Conservation (phyloP, 306 rosid species). For the Erythrophleum fordii region DNA sequence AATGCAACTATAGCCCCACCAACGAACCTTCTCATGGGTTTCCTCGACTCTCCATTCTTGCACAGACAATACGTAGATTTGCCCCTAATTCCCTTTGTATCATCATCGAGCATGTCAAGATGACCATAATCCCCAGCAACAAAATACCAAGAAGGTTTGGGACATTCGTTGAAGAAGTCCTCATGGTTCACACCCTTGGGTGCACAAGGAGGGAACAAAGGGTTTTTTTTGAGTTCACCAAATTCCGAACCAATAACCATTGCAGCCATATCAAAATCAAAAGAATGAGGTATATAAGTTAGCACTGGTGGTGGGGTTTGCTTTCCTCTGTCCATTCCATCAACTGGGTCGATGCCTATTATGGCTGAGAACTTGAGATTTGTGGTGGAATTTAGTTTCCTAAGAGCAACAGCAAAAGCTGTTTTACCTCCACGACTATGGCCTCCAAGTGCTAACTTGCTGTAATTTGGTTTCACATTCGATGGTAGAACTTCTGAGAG, state of each 20-base stretch:
- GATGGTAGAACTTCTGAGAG: constrained; percentile 60
- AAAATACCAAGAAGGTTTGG: constrained; percentile 64
- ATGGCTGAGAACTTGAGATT: constrained; percentile 68
- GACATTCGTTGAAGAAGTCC: constrained; percentile 70
- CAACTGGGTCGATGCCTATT: constrained; percentile 90
- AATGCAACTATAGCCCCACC: constrained; percentile 83
- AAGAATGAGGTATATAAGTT: constrained; percentile 67
- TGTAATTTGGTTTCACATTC: constrained; percentile 53
- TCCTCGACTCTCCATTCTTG: constrained; percentile 73
- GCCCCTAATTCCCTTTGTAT: constrained; percentile 73
- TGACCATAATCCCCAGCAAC: constrained; percentile 81
- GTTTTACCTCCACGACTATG: constrained; percentile 93
- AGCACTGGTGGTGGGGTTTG: constrained; percentile 91
- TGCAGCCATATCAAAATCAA: constrained; percentile 61
- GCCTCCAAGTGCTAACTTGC: constrained; percentile 69
- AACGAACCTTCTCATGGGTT: constrained; percentile 89
- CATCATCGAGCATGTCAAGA: constrained; percentile 81
- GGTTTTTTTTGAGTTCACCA: constrained; percentile 64
- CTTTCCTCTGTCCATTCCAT: constrained; percentile 73
- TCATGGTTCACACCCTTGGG: constrained; percentile 83
- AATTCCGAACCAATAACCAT: constrained; percentile 76
- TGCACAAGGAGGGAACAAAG: constrained; percentile 79
- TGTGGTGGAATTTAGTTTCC: constrained; percentile 43
- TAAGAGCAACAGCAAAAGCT: constrained; percentile 74
- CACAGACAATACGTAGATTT: constrained; percentile 61